Conservation (phyloP, 495 filamentous ascomycete genomes). For the Talaromyces proteolyticus region DNA sequence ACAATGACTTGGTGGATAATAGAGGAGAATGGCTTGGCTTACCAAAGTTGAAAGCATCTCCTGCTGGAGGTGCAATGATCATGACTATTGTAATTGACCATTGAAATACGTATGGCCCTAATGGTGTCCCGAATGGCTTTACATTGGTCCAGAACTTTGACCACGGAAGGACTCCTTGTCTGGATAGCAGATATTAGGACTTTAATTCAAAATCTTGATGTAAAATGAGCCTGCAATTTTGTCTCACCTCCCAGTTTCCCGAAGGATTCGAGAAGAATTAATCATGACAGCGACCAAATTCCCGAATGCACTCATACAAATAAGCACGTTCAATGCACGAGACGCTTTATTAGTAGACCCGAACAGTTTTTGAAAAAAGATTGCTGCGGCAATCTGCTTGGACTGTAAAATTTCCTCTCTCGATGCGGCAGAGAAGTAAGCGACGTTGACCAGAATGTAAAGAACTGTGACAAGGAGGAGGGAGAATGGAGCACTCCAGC, state of each 20-base stretch:
- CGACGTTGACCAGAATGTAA: constrained; percentile 57
- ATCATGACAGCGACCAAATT: constrained; percentile 57
- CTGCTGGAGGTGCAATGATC: constrained; percentile 61
- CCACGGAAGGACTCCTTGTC: constrained; percentile 61
- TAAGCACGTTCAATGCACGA: constrained; percentile 53
- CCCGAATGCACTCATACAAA: constrained; percentile 57
- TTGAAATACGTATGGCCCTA: constrained; percentile 53
- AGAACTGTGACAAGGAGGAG: constrained; percentile 45
- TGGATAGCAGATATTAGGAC: constrained; percentile 10
- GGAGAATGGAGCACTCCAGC: constrained; percentile 43
- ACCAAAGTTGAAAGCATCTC: constrained; percentile 63
- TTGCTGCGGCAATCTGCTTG: constrained; percentile 46
- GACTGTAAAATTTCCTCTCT: constrained; percentile 46
- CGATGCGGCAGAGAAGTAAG: constrained; percentile 54
- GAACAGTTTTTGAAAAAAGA: constrained; percentile 59
- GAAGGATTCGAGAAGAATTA: constrained; percentile 49
- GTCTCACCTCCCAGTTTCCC: constrained; percentile 50
- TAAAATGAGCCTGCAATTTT: not conserved
- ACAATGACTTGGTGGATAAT: too few species aligned
- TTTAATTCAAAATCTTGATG: not conserved
- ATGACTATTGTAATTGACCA: constrained; percentile 55
- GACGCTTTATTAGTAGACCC: constrained; percentile 39
- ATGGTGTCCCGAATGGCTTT: constrained; percentile 54
- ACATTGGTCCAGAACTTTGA: constrained; percentile 60
- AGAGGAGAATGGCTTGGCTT: too few species aligned